Base-by-base conservation (phyloP, 345 rosid genomes). In the Moringa oleifera region DNA sequence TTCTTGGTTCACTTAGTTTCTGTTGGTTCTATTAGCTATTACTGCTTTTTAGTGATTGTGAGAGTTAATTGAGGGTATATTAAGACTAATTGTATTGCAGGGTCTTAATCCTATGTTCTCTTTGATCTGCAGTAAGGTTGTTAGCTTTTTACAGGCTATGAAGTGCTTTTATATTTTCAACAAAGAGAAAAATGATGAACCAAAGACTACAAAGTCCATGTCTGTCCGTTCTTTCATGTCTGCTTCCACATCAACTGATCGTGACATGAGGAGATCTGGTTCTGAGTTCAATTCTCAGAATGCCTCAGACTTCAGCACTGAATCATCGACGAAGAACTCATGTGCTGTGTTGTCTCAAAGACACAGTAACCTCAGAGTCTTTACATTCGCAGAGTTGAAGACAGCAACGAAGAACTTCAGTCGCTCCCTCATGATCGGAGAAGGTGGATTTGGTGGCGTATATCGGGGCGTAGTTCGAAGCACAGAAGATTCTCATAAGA, bases 391-490 rank as follows among this genome's bases (percentile, higher is more conserved):
- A 7, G 99, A 94, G 65, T 70, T 94, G 75, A 94, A 85, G 74
- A 63, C 81, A 7, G 90, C 96, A 54, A 94, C 99, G 0, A 90
- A 94, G 83, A 88, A 82, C 64, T 94, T 94, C 74, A 85, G 86
- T 75, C 88, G 97, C 3, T 83, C 97, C 31, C 77, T 94, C 58
- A 88, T 94, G 96, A 70, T 94, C 45, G 95, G 99, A 57, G 99
- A 93, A 73, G 97, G 99, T 57, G 96, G 99, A 22, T 94, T 94
- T 49, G 97, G 99, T 36, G 86, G 92, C 50, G 99, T 94, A 16
- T 90, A 80, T 64, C 79, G 76, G 49, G 97, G 90, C 37, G 68
- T 82, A 8, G 86, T 85, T 52, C 83, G 80, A 24, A 85, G 85
- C 78, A 65, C 69, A 0, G 81, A 82, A 41, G 89, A 86, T 67